These are phyloP conservation scores for Pichia sp. DNA, from an alignment of 1,139 yeast species.

Conservation along the genomic window DNA sequence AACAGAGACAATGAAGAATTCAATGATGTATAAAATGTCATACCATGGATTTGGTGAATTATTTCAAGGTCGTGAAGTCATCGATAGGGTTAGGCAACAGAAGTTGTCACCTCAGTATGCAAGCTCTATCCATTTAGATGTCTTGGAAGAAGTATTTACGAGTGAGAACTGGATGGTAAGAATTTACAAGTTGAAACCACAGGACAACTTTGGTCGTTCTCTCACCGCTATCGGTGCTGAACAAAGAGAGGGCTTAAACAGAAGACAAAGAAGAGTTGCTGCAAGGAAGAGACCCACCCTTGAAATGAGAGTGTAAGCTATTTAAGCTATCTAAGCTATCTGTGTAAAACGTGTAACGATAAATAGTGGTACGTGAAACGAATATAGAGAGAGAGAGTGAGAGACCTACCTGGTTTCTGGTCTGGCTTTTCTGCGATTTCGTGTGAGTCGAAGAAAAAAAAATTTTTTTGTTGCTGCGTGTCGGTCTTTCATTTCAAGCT, in stretches of 20 bases:
- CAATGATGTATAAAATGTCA: slow-evolving; percentile 92
- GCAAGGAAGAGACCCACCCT: slow-evolving; percentile 29
- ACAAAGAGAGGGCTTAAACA: slow-evolving; percentile 24
- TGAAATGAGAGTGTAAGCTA: slow-evolving; percentile 21
- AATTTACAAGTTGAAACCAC: slow-evolving; percentile 85
- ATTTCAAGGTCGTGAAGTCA: slow-evolving; percentile 50
- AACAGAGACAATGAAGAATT: slow-evolving; percentile 74
- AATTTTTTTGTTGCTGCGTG: too few species aligned
- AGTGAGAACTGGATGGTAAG: slow-evolving; percentile 96
- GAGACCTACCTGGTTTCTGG: too few species aligned
- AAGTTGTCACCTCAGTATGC: slow-evolving; percentile 42
- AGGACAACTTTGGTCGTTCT: slow-evolving; percentile 82
- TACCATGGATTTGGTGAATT: slow-evolving; percentile 80
- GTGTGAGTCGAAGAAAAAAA: too few species aligned
- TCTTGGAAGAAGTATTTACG: slow-evolving; percentile 90
- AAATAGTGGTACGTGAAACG: too few species aligned
- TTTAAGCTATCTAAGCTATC: neutral
- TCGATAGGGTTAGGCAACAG: slow-evolving; percentile 88
- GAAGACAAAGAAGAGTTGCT: slow-evolving; percentile 29
- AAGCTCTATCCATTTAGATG: slow-evolving; percentile 56
- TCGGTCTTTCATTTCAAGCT: neutral
- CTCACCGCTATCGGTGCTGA: slow-evolving; percentile 34
- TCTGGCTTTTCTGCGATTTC: too few species aligned
- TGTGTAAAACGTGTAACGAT: too few species aligned
- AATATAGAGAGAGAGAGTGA: too few species aligned